These are phyloP conservation scores for Phaffia rhodozyma DNA, from an alignment of 1,284 basidiomycete species.

Conservation along the genomic window DNA sequence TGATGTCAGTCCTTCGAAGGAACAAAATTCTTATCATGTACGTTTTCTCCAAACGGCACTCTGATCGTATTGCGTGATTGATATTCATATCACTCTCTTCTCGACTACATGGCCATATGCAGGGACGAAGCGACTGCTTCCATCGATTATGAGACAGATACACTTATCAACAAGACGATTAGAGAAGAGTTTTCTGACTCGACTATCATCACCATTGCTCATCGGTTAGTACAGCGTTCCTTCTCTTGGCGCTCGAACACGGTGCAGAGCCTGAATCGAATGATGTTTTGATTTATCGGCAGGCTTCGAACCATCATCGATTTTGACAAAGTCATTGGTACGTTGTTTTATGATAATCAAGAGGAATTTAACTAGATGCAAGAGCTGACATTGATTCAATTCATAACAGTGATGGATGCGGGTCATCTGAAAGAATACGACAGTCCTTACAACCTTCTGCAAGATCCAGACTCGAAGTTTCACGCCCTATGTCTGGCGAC, in stretches of 20 bases:
- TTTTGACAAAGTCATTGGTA: slow-evolving; percentile 56
- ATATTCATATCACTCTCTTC: too few species aligned
- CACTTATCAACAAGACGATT: slow-evolving; percentile 35
- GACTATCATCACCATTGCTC: slow-evolving; percentile 49
- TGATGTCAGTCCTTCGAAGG: slow-evolving; percentile 45
- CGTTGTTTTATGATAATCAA: slow-evolving; percentile 6
- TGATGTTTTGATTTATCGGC: too few species aligned
- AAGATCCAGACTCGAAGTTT: slow-evolving; percentile 1
- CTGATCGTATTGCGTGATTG: too few species aligned
- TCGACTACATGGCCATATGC: too few species aligned
- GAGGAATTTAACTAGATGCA: slow-evolving; percentile 27
- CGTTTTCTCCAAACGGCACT: slow-evolving; percentile 25
- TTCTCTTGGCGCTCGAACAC: too few species aligned
- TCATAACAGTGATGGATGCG: slow-evolving; percentile 1
- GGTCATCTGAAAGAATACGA: slow-evolving; percentile 10
- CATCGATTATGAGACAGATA: slow-evolving; percentile 56
- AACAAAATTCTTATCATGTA: slow-evolving; percentile 70
- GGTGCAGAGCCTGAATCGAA: too few species aligned
- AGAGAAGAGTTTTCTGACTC: slow-evolving; percentile 45
- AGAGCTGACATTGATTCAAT: background rate
- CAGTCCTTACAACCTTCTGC: background rate
- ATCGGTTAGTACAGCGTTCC: too few species aligned
- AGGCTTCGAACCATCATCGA: slow-evolving; percentile 46
- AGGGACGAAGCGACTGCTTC: slow-evolving; percentile 29
- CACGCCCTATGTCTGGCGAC: slow-evolving; percentile 60